Conservation (phyloP, 2,329 filamentous ascomycete genomes). For the Ceratocystis variospora region DNA sequence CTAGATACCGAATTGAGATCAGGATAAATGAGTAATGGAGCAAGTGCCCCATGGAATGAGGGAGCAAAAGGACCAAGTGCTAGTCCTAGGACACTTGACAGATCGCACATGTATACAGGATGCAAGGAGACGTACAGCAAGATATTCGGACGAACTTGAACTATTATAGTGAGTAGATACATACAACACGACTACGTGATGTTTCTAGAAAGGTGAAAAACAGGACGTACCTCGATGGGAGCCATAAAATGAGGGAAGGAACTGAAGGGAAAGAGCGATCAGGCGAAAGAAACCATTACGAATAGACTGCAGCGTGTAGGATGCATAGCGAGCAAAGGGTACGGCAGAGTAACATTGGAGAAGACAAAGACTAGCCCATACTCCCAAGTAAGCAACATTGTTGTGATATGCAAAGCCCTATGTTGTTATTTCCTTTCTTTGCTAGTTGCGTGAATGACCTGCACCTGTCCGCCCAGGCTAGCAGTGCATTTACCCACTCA, state of each 20-base stretch:
- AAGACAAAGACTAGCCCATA: too few species aligned
- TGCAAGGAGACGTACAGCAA: background rate
- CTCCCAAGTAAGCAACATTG: too few species aligned
- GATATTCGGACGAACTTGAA: background rate
- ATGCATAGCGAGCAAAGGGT: too few species aligned
- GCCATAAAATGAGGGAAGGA: background rate
- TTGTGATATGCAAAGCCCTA: background rate
- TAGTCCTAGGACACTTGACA: background rate
- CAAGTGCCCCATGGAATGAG: background rate
- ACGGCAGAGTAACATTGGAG: too few species aligned
- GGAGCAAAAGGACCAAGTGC: background rate
- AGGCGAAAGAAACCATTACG: too few species aligned
- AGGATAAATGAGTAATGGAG: background rate
- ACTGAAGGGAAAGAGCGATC: background rate
- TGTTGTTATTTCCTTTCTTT: background rate
- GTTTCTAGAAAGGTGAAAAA: background rate
- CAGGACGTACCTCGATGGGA: background rate
- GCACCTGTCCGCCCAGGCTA: background rate
- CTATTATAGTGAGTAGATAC: background rate
- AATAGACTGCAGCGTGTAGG: too few species aligned
- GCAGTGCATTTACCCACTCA: background rate
- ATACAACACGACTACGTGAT: too few species aligned
- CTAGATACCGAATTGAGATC: background rate
- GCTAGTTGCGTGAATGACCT: background rate
- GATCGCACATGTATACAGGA: background rate